A percentile compares a stretch with the other conserved stretches of the same genome.
phyloP scores from a whole-genome alignment of 2,329 filamentous ascomycete species.

The Ilyonectria destructans region DNA sequence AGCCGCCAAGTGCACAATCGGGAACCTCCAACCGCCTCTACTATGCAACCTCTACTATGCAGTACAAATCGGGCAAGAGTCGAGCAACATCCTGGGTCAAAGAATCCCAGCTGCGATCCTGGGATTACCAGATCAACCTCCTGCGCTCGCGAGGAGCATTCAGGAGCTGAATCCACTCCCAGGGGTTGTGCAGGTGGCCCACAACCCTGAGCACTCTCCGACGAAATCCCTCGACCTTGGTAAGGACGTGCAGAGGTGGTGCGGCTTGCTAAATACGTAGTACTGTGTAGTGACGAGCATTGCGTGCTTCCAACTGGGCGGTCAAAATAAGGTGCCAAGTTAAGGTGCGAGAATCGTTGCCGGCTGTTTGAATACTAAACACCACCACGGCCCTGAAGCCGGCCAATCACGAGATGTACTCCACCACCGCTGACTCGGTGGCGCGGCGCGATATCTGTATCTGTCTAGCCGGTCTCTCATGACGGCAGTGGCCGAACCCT shows the following conservation, averaged over 20 bases:
- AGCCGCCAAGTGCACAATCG: too few species aligned
- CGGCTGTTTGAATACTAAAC: not conserved
- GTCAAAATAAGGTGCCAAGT: slow-evolving; percentile 32
- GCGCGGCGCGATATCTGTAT: slow-evolving; percentile 3
- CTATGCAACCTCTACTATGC: too few species aligned
- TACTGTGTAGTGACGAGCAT: slow-evolving; percentile 23
- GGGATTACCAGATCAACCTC: too few species aligned
- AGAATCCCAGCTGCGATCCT: too few species aligned
- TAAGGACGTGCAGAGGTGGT: slow-evolving; percentile 20
- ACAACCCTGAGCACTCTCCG: too few species aligned
- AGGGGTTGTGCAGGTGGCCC: too few species aligned
- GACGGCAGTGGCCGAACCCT: not conserved
- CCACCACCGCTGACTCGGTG: slow-evolving; percentile 26
- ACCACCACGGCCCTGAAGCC: not conserved
- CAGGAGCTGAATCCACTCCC: too few species aligned
- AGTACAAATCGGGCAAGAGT: too few species aligned
- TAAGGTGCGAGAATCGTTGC: slow-evolving; percentile 32
- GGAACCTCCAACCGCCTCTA: too few species aligned
- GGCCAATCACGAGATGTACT: slow-evolving; percentile 15
- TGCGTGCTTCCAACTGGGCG: not conserved
- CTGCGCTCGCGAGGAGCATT: too few species aligned
- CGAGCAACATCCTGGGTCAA: too few species aligned
- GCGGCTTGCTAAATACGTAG: slow-evolving; percentile 13
- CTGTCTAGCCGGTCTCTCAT: not conserved
- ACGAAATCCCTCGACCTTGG: too few species aligned